These are phyloP conservation scores for Metschnikowia aberdeeniae DNA, from an alignment of 805 yeast species.

Conservation along the genomic window DNA sequence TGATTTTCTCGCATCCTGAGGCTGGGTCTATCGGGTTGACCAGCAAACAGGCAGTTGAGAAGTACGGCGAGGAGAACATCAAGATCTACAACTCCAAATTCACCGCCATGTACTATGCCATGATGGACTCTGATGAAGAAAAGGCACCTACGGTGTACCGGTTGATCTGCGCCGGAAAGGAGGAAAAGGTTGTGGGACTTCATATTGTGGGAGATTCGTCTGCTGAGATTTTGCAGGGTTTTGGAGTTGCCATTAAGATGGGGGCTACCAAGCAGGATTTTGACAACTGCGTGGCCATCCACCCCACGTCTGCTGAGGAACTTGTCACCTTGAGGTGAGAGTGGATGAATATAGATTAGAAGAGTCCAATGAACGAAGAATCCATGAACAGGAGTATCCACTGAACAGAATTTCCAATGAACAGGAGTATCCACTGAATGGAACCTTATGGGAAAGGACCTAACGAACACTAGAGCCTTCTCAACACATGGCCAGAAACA, in stretches of 20 bases:
- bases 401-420: too few species aligned
- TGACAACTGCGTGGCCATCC: conserved; percentile 95
- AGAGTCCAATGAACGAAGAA: too few species aligned
- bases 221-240: conserved; percentile 94
- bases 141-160: conserved; percentile 89
- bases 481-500: too few species aligned
- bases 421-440: too few species aligned
- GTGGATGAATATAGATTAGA: background rate
- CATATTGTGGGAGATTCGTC: conserved; percentile 90
- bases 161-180: conserved; percentile 68
- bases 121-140: conserved; percentile 55
- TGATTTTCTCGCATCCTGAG: conserved; percentile 97
- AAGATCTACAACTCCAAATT: conserved; percentile 81
- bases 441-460: too few species aligned
- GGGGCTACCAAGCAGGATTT: conserved; percentile 97
- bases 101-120: conserved; percentile 90
- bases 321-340: conserved; percentile 64
- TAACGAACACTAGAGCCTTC: too few species aligned
- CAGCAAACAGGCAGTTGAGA: conserved; percentile 69
- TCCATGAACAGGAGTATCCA: too few species aligned
- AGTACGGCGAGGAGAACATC: conserved; percentile 76
- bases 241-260: conserved; percentile 97
- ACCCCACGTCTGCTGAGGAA: conserved; percentile 98
- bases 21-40: conserved; percentile 90
- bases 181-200: conserved; percentile 92